Conservation (phyloP, 345 rosid species). For the Mallotus nudiflorus region DNA sequence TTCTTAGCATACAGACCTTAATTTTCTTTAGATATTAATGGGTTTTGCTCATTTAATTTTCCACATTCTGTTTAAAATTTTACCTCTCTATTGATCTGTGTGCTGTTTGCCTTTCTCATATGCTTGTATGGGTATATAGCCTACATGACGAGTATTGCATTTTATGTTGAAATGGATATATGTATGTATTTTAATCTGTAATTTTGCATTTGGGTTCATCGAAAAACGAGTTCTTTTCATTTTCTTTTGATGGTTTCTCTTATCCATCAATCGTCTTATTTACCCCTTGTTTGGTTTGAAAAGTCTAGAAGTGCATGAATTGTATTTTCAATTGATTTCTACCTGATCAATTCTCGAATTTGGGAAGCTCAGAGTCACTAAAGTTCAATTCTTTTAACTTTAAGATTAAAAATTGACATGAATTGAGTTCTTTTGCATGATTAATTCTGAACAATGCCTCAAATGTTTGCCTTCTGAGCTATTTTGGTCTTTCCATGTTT, state of each 20-base stretch:
- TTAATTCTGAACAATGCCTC: too few species aligned
- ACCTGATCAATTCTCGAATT: too few species aligned
- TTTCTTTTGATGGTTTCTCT: not conserved
- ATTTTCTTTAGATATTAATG: not conserved
- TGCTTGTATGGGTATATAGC: not conserved
- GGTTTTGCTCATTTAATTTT: not conserved
- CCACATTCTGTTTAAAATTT: not conserved
- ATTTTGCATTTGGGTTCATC: not conserved
- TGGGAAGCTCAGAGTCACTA: too few species aligned
- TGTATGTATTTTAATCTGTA: not conserved
- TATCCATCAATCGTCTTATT: too few species aligned
- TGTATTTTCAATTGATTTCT: too few species aligned
- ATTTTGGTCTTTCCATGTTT: not conserved
- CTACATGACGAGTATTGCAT: too few species aligned
- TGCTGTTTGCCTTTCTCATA: not conserved
- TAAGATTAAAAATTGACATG: too few species aligned
- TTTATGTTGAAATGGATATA: not conserved
- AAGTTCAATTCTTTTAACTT: too few species aligned
- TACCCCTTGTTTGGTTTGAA: too few species aligned
- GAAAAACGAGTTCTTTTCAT: not conserved
- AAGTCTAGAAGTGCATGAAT: too few species aligned
- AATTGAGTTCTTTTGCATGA: too few species aligned
- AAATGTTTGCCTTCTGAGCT: not conserved
- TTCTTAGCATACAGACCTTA: not conserved
- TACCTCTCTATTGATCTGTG: not conserved